These are phyloP conservation scores for Sanghuangporus weigelae DNA, from an alignment of 1,284 basidiomycete species.

Conservation along the genomic window DNA sequence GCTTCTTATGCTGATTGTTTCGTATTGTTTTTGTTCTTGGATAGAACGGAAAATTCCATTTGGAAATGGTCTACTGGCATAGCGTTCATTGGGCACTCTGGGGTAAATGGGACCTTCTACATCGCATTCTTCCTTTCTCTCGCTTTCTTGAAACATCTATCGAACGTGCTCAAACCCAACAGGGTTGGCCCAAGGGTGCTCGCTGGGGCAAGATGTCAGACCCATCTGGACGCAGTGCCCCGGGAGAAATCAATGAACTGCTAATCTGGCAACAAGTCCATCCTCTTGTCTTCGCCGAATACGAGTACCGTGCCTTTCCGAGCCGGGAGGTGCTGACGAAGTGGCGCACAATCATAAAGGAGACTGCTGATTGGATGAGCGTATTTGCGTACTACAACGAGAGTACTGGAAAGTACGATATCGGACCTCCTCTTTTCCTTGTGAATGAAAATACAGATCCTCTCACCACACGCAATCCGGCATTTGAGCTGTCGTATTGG, in stretches of 20 bases:
- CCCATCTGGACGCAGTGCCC: constrained; percentile 51
- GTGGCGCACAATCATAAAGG: constrained; percentile 45
- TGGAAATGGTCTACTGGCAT: constrained; percentile 64
- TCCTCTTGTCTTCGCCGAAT: constrained; percentile 52
- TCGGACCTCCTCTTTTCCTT: constrained; percentile 54
- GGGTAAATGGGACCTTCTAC: constrained; percentile 52
- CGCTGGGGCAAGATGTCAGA: constrained; percentile 64
- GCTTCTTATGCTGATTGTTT: too few species aligned
- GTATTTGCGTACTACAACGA: constrained; percentile 48
- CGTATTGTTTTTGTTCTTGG: constrained; percentile 7
- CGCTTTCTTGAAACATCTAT: constrained; percentile 45
- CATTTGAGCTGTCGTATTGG: constrained; percentile 59
- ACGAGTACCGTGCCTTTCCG: constrained; percentile 47
- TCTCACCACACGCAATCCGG: constrained; percentile 47
- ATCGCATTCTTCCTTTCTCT: constrained; percentile 37
- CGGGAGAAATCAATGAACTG: constrained; percentile 57
- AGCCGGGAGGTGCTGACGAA: constrained; percentile 38
- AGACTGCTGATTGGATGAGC: constrained; percentile 58
- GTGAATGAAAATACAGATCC: constrained; percentile 54
- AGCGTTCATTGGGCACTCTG: constrained; percentile 55
- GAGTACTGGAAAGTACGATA: constrained; percentile 43
- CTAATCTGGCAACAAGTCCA: constrained; percentile 60
- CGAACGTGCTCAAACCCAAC: constrained; percentile 41
- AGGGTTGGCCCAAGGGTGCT: constrained; percentile 46
- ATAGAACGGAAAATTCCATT: constrained; percentile 53